Percentiles rank a stretch among this genome's conserved stretches.
phyloP scores from a whole-genome alignment of 2,329 filamentous ascomycete species.

The Colletotrichum melonis region DNA sequence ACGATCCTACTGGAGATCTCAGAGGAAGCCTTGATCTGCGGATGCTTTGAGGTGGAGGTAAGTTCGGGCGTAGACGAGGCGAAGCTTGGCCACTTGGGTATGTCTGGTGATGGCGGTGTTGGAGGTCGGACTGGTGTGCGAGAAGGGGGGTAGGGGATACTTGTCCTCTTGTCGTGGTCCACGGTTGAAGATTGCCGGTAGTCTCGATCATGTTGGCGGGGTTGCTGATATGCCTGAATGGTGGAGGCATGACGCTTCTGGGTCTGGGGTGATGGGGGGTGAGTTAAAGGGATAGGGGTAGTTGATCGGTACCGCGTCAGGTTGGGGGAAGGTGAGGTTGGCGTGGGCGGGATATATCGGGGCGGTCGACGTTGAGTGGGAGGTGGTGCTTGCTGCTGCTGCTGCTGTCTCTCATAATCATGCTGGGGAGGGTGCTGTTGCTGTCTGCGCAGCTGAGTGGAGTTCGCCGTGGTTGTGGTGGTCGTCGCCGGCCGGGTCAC shows the following conservation, averaged over 20 bases:
- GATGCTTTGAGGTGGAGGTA: background rate
- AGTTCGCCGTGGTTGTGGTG: background rate
- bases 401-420: background rate
- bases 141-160: background rate
- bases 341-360: background rate
- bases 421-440: background rate
- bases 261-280: constrained; percentile 5
- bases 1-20: background rate
- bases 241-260: background rate
- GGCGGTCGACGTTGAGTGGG: background rate
- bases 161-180: background rate
- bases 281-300: background rate
- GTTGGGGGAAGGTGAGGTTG: background rate
- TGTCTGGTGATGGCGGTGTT: background rate
- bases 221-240: background rate
- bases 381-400: background rate
- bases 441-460: background rate
- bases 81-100: background rate
- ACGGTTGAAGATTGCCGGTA: background rate
- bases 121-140: background rate
- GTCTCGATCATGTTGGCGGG: background rate
- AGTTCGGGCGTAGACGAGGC: too few species aligned
- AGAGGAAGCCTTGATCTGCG: background rate
- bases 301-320: background rate
- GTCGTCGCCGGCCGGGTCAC: constrained; percentile 50